Evolutionary conservation across 352 stramenopile species (phyloP).

Genomic region (Pythium brachiatum): DNA sequence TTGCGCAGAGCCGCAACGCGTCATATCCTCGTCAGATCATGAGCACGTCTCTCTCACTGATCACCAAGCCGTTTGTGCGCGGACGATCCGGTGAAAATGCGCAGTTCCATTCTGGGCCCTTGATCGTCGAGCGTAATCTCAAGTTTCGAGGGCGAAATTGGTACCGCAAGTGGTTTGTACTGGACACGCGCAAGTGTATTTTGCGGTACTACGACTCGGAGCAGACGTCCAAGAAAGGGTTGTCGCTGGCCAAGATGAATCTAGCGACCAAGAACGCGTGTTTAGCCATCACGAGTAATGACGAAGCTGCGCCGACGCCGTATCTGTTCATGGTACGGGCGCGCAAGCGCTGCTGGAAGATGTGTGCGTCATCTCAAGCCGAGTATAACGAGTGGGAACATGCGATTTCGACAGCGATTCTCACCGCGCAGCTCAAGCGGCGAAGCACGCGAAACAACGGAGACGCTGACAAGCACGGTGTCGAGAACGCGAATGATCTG

Average conservation of each 20-base stretch:
- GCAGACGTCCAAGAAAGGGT: slow-evolving; percentile 41
- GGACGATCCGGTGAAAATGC: slow-evolving; percentile 22
- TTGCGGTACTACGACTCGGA: slow-evolving; percentile 79
- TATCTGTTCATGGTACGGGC: slow-evolving; percentile 68
- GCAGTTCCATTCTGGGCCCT: slow-evolving; percentile 41
- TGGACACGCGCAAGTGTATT: slow-evolving; percentile 58
- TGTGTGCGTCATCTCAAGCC: slow-evolving; percentile 47
- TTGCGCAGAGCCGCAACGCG: slow-evolving; percentile 55
- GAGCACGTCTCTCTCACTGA: slow-evolving; percentile 70
- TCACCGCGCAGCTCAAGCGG: slow-evolving; percentile 52
- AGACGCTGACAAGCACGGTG: not conserved
- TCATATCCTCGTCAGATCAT: slow-evolving; percentile 60
- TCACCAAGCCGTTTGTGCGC: slow-evolving; percentile 63
- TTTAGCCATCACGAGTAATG: slow-evolving; percentile 58
- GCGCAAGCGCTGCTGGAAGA: slow-evolving; percentile 67
- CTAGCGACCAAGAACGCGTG: slow-evolving; percentile 60
- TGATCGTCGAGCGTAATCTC: slow-evolving; percentile 72
- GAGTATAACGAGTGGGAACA: slow-evolving; percentile 75
- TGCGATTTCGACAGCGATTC: slow-evolving; percentile 68
- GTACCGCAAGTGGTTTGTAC: slow-evolving; percentile 82
- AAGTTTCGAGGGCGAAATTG: slow-evolving; percentile 71
- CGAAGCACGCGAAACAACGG: slow-evolving; percentile 11
- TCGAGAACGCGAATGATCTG: not conserved
- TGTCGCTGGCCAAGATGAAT: slow-evolving; percentile 66
- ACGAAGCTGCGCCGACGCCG: slow-evolving; percentile 61